Percentiles rank a stretch among this genome's conserved stretches.
Evolutionary conservation across 768 basidiomycete genomes (phyloP).

Genomic region (Grammothele lineata): DNA sequence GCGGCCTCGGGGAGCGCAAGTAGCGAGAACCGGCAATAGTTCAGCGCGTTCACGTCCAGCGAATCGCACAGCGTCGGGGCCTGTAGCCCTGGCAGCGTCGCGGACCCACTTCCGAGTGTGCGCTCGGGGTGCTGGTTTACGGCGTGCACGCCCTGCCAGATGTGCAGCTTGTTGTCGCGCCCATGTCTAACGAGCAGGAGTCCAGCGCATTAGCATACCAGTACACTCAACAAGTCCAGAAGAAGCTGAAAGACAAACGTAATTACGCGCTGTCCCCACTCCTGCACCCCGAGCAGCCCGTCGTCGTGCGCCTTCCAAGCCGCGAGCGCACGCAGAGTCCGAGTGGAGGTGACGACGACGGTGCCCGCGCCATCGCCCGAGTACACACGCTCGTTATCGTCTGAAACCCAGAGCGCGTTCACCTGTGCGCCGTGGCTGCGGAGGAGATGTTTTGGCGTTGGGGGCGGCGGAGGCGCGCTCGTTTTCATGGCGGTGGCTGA

Average conservation of each 20-base stretch:
- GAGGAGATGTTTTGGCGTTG: constrained; percentile 69
- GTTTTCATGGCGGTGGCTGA: too few species aligned
- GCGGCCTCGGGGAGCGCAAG: constrained; percentile 28
- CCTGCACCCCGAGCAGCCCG: constrained; percentile 73
- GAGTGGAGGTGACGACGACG: constrained; percentile 74
- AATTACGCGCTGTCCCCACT: constrained; percentile 61
- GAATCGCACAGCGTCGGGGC: constrained; percentile 56
- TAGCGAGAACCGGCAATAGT: constrained; percentile 89
- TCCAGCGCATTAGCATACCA: background rate
- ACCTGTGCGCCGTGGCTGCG: constrained; percentile 69
- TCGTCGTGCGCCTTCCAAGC: constrained; percentile 80
- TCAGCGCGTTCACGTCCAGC: constrained; percentile 88
- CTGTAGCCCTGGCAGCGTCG: constrained; percentile 44
- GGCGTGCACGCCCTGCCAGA: constrained; percentile 52
- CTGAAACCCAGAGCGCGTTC: constrained; percentile 55
- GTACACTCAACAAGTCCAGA: background rate
- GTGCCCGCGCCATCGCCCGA: constrained; percentile 80
- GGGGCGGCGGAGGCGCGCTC: constrained; percentile 21
- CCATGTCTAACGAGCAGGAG: constrained; percentile 53
- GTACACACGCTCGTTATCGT: constrained; percentile 76
- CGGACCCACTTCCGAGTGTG: constrained; percentile 47
- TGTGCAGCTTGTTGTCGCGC: constrained; percentile 80
- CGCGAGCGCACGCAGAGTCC: constrained; percentile 65
- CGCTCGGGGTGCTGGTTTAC: constrained; percentile 20
- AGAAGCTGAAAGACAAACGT: constrained; percentile 84